Evolutionary conservation across 2,329 filamentous ascomycete genomes (phyloP).

Genomic region (Neospermospora avenae): DNA sequence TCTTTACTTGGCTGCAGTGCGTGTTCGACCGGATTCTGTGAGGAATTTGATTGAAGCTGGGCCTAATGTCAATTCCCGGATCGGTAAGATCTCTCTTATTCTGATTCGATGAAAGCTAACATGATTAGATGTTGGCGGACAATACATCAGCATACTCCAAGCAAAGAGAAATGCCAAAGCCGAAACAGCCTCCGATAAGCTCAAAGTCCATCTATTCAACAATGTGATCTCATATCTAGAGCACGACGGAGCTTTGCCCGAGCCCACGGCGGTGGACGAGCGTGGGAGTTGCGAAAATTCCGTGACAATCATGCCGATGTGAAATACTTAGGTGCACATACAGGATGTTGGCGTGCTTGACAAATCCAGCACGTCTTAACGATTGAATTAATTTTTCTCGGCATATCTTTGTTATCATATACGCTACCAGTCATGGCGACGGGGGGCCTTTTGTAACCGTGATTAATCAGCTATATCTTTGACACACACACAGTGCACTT

Average conservation of each 20-base stretch:
- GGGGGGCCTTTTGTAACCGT: too few species aligned
- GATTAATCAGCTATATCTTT: too few species aligned
- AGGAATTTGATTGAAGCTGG: slow-evolving; percentile 11
- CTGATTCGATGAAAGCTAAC: neutral
- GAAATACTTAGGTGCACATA: neutral
- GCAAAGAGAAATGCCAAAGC: slow-evolving; percentile 4
- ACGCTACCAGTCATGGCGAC: too few species aligned
- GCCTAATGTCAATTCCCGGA: slow-evolving; percentile 6
- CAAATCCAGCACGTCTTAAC: neutral
- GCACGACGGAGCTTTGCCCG: slow-evolving; percentile 8
- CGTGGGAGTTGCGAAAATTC: slow-evolving; percentile 4
- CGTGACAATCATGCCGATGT: slow-evolving; percentile 3
- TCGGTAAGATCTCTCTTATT: slow-evolving; percentile 1
- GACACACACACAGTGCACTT: neutral
- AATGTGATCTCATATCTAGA: slow-evolving; percentile 16
- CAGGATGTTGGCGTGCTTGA: neutral
- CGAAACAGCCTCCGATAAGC: neutral
- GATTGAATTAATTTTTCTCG: neutral
- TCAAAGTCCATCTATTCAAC: slow-evolving; percentile 7
- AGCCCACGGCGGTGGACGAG: slow-evolving; percentile 11
- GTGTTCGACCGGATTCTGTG: slow-evolving; percentile 11
- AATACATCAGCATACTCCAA: slow-evolving; percentile 1
- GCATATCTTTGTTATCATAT: neutral
- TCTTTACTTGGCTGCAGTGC: slow-evolving; percentile 9
- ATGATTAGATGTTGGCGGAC: neutral